Evolutionary conservation across 2,329 filamentous ascomycete genomes (phyloP).

Genomic region (Chalaropsis thielavioides): DNA sequence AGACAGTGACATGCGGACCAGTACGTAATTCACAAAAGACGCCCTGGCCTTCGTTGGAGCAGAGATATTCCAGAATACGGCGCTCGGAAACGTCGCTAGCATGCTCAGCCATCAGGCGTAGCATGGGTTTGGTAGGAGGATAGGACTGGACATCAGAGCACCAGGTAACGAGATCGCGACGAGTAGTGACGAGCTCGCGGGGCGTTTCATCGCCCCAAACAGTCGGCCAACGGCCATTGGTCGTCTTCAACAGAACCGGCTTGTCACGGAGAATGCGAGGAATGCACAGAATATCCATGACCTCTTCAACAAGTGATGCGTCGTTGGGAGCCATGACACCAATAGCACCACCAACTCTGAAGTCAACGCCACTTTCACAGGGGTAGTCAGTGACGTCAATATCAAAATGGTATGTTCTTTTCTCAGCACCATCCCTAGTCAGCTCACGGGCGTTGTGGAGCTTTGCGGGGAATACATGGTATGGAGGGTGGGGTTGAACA

Average conservation of each 20-base stretch:
- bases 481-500: constrained; percentile 88
- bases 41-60: constrained; percentile 78
- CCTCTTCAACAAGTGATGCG: constrained; percentile 58
- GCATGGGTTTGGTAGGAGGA: constrained; percentile 72
- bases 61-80: constrained; percentile 75
- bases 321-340: constrained; percentile 86
- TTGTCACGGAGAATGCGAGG: constrained; percentile 74
- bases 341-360: constrained; percentile 92
- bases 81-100: constrained; percentile 67
- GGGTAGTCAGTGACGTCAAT: constrained; percentile 94
- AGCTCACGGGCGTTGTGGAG: constrained; percentile 74
- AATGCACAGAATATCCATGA: constrained; percentile 69
- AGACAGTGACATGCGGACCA: constrained; percentile 68
- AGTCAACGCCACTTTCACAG: constrained; percentile 68
- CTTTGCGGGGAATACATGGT: constrained; percentile 80
- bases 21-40: constrained; percentile 91
- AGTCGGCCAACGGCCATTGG: constrained; percentile 78
- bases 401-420: constrained; percentile 95
- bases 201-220: constrained; percentile 90
- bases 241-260: constrained; percentile 64
- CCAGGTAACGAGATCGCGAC: constrained; percentile 87
- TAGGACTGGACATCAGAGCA: constrained; percentile 88
- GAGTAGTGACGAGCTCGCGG: constrained; percentile 75
- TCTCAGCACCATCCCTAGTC: constrained; percentile 78
- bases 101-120: constrained; percentile 76